Conservation (phyloP, 805 yeast species). For the Nakazawaea peltata region DNA sequence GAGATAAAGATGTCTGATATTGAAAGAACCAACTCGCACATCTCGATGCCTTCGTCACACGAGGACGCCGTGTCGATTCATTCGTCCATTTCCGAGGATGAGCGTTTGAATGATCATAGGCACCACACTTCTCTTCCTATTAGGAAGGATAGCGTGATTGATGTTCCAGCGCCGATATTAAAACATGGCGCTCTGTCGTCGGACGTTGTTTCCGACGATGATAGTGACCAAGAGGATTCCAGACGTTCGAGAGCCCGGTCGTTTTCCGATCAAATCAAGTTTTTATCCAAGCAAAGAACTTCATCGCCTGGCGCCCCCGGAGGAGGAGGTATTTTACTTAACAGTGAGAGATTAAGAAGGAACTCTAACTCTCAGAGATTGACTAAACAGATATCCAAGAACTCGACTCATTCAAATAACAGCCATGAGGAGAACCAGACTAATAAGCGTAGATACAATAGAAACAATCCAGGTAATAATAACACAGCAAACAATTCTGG, state of each 20-base stretch:
- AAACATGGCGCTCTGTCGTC: conserved; percentile 4
- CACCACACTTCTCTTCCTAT: conserved; percentile 26
- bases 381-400: conserved; percentile 21
- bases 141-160: conserved; percentile 15
- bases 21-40: conserved; percentile 11
- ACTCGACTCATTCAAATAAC: conserved; percentile 14
- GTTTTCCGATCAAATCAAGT: conserved; percentile 34
- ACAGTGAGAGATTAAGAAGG: conserved; percentile 6
- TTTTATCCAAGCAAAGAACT: conserved; percentile 26
- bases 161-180: background rate
- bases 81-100: conserved; percentile 27
- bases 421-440: conserved; percentile 5
- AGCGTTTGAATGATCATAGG: conserved; percentile 27
- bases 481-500: too few species aligned
- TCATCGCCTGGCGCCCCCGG: conserved; percentile 13
- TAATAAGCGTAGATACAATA: conserved; percentile 3
- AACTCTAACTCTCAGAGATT: conserved; percentile 13
- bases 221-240: background rate
- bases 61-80: conserved; percentile 21
- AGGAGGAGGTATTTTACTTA: conserved; percentile 11
- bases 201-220: conserved; percentile 3
- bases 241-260: conserved; percentile 25
- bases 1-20: conserved; percentile 16
- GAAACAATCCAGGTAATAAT: conserved; percentile 10
- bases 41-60: conserved; percentile 16